Evolutionary conservation across 805 yeast genomes (phyloP).

Genomic region (Kluyveromyces wickerhamii): DNA sequence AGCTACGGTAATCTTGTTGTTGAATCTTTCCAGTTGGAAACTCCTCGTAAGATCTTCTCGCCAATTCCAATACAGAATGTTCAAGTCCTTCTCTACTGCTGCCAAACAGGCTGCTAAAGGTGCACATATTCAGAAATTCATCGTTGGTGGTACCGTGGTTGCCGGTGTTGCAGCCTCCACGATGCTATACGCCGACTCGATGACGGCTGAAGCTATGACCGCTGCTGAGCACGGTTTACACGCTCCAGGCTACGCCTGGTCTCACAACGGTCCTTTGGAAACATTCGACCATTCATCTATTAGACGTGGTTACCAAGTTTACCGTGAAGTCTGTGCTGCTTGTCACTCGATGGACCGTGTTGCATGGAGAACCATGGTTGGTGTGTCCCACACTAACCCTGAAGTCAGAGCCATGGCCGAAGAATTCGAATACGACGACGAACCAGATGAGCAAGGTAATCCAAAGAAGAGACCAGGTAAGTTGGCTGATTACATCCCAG

Average conservation of each 20-base stretch:
- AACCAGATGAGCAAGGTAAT: slow-evolving; percentile 96
- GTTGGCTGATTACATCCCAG: slow-evolving; percentile 89
- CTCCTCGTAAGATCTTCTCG: neutral
- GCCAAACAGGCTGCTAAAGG: slow-evolving; percentile 30
- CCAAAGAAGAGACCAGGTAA: slow-evolving; percentile 98
- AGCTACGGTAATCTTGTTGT: neutral
- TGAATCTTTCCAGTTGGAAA: neutral
- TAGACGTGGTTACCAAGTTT: slow-evolving; percentile 98
- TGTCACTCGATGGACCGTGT: slow-evolving; percentile 96
- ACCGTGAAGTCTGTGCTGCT: slow-evolving; percentile 98
- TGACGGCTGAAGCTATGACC: slow-evolving; percentile 92
- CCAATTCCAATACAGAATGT: slow-evolving; percentile 3
- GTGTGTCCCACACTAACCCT: slow-evolving; percentile 84
- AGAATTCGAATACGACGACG: slow-evolving; percentile 96
- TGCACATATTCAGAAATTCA: slow-evolving; percentile 35
- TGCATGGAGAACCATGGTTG: slow-evolving; percentile 97
- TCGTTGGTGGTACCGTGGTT: slow-evolving; percentile 51
- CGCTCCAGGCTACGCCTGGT: slow-evolving; percentile 88
- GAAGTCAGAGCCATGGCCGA: slow-evolving; percentile 93
- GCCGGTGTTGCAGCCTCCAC: slow-evolving; percentile 80
- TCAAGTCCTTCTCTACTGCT: slow-evolving; percentile 25
- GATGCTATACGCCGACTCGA: slow-evolving; percentile 72
- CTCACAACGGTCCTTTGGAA: slow-evolving; percentile 86
- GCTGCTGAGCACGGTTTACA: slow-evolving; percentile 99
- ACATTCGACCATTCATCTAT: slow-evolving; percentile 91